phyloP scores from a whole-genome alignment of 1,139 yeast species.

The Diutina pseudorugosa region DNA sequence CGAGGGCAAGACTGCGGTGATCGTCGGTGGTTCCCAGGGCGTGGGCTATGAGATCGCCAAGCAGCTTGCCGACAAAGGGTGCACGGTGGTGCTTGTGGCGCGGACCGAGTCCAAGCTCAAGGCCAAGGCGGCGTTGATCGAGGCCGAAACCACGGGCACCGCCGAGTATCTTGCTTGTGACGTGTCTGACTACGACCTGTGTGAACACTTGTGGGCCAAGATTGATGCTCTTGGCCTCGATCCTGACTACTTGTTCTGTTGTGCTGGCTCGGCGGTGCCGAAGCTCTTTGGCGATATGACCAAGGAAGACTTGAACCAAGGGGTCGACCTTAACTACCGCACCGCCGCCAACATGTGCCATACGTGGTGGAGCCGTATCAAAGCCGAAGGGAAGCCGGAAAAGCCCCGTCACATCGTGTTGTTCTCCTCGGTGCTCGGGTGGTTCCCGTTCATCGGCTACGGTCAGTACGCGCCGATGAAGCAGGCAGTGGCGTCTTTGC shows the following conservation, averaged over 20 bases:
- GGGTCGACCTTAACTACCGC: constrained; percentile 58
- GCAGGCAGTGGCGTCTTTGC: constrained; percentile 66
- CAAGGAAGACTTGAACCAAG: constrained; percentile 42
- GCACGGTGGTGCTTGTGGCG: constrained; percentile 63
- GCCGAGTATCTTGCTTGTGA: constrained; percentile 51
- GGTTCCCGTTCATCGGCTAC: constrained; percentile 86
- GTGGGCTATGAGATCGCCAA: constrained; percentile 73
- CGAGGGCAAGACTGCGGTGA: constrained; percentile 49
- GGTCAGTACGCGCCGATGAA: constrained; percentile 84
- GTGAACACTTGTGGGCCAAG: background rate
- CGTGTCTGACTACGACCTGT: constrained; percentile 37
- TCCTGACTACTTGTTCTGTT: constrained; percentile 57
- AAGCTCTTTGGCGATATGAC: constrained; percentile 64
- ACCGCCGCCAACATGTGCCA: constrained; percentile 68
- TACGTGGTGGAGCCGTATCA: constrained; percentile 9
- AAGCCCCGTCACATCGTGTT: constrained; percentile 51
- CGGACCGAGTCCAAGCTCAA: constrained; percentile 51
- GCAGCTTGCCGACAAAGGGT: constrained; percentile 41
- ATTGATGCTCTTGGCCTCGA: background rate
- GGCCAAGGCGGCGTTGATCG: constrained; percentile 34
- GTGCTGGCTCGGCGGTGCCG: constrained; percentile 83
- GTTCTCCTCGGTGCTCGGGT: constrained; percentile 72
- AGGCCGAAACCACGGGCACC: constrained; percentile 13
- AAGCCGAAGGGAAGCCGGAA: constrained; percentile 7
- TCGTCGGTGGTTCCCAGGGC: constrained; percentile 95